Evolutionary conservation across 768 basidiomycete genomes (phyloP).

Genomic region (Hericium rajendrae): DNA sequence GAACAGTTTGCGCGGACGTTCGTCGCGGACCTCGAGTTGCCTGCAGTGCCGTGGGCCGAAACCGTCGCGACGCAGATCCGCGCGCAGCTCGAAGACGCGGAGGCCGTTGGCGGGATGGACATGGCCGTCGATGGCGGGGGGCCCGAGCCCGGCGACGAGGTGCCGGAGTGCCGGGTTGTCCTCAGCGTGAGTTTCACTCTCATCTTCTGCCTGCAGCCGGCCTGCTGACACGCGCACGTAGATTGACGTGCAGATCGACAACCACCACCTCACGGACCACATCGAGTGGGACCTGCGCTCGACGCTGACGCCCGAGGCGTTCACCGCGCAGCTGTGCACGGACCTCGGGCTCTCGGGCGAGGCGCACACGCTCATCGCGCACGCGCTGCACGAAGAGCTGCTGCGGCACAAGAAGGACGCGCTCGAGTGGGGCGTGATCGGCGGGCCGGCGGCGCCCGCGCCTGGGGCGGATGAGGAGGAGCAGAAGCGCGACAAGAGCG

Average conservation of each 20-base stretch:
- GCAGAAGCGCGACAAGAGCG: conserved; percentile 36
- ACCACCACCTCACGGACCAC: conserved; percentile 84
- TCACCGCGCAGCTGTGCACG: conserved; percentile 66
- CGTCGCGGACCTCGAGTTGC: conserved; percentile 81
- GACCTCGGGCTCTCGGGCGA: conserved; percentile 88
- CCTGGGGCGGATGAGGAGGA: conserved; percentile 20
- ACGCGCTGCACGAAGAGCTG: conserved; percentile 92
- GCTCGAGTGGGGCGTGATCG: conserved; percentile 87
- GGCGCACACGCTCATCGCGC: conserved; percentile 80
- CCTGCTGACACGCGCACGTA: conserved; percentile 21
- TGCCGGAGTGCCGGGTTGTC: conserved; percentile 74
- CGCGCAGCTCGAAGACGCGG: conserved; percentile 86
- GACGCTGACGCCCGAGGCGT: conserved; percentile 79
- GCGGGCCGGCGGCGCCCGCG: conserved; percentile 36
- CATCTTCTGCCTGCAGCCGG: neutral
- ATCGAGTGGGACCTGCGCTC: conserved; percentile 99
- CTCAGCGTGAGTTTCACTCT: conserved; percentile 46
- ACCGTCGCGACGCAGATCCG: conserved; percentile 81
- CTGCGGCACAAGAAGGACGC: conserved; percentile 93
- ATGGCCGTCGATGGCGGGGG: conserved; percentile 50
- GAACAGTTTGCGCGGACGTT: conserved; percentile 80
- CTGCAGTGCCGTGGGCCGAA: conserved; percentile 55
- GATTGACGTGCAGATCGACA: conserved; percentile 97
- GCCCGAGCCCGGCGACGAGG: conserved; percentile 8
- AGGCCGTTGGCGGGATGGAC: conserved; percentile 72